Conservation (phyloP, 2,329 filamentous ascomycete genomes). For the Emericellopsis atlantica region DNA sequence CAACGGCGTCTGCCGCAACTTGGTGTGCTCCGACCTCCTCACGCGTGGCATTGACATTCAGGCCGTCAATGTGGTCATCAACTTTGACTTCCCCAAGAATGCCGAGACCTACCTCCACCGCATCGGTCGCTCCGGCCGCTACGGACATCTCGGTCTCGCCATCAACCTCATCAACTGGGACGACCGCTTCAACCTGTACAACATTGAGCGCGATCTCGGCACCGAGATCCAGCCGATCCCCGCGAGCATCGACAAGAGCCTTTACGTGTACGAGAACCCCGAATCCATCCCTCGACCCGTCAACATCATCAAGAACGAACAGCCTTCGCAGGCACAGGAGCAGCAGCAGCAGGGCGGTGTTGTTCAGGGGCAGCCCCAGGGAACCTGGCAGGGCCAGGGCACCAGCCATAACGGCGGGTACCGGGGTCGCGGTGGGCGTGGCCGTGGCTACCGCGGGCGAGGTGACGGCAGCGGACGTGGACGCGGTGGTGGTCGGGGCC, state of each 20-base stretch:
- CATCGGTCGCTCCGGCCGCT: conserved; percentile 93
- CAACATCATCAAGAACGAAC: conserved; percentile 29
- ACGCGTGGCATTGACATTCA: conserved; percentile 99
- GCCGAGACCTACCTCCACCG: conserved; percentile 97
- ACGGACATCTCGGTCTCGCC: conserved; percentile 90
- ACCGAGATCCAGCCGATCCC: conserved; percentile 98
- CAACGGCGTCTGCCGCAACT: conserved; percentile 92
- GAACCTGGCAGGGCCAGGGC: conserved; percentile 28
- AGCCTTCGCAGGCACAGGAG: conserved; percentile 12
- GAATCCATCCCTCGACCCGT: conserved; percentile 84
- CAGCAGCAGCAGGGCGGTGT: conserved; percentile 12
- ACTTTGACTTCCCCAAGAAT: conserved; percentile 99
- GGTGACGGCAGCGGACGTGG: conserved; percentile 15
- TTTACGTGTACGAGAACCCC: conserved; percentile 96
- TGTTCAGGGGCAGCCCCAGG: conserved; percentile 13
- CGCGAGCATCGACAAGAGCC: conserved; percentile 84
- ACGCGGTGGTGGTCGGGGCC: conserved; percentile 21
- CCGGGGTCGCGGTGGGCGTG: conserved; percentile 21
- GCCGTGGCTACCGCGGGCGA: conserved; percentile 24
- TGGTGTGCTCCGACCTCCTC: conserved; percentile 93
- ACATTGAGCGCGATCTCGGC: conserved; percentile 92
- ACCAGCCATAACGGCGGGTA: conserved; percentile 22
- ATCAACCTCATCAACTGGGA: conserved; percentile 99
- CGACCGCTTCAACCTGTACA: conserved; percentile 96
- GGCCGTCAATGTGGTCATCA: conserved; percentile 98